phyloP scores from a whole-genome alignment of 2,329 filamentous ascomycete species.

The Phaeosphaeria sp. region DNA sequence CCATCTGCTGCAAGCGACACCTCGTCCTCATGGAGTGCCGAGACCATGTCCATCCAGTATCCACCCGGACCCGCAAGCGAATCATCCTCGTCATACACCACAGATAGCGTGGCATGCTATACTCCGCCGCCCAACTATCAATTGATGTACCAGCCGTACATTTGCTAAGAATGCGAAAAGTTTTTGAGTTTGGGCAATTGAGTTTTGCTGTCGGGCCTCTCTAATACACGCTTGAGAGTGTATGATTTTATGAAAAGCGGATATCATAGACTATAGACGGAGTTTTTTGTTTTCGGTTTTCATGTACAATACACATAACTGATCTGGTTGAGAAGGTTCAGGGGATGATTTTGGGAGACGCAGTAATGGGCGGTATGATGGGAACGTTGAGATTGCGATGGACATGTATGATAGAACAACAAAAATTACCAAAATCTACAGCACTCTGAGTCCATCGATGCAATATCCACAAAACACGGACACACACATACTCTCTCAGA shows the following conservation, averaged over 20 bases:
- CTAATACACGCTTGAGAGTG: background rate
- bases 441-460: too few relatives aligned
- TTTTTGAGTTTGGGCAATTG: background rate
- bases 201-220: background rate
- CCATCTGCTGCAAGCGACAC: background rate
- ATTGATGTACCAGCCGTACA: background rate
- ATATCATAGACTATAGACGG: background rate
- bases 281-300: background rate
- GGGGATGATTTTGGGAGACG: too few relatives aligned
- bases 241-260: background rate
- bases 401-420: too few relatives aligned
- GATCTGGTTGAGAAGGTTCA: too few relatives aligned
- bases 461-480: too few relatives aligned
- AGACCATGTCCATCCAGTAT: background rate
- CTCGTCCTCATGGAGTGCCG: background rate
- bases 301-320: background rate
- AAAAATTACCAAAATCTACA: too few relatives aligned
- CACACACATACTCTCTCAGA: too few relatives aligned
- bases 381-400: too few relatives aligned
- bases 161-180: background rate
- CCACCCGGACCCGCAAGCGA: background rate
- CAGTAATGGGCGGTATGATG: too few relatives aligned
- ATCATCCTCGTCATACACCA: background rate
- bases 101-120: slow-evolving; percentile 1
- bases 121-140: background rate